phyloP scores from a whole-genome alignment of 2,329 filamentous ascomycete species.

The Stemphylium vesicarium region DNA sequence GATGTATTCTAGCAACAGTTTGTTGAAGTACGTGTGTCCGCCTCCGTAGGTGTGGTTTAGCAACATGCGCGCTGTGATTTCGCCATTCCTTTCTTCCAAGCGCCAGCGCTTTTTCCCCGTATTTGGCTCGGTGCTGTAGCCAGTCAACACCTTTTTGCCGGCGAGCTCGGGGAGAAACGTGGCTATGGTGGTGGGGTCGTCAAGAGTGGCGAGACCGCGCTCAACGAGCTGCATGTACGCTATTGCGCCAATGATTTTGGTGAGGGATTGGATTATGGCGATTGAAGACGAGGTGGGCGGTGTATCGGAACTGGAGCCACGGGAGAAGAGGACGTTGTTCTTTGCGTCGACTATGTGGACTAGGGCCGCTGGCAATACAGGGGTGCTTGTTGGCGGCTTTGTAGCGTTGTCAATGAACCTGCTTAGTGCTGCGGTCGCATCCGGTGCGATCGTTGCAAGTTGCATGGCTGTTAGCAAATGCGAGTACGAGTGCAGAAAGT shows the following conservation, averaged over 20 bases:
- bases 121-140: constrained; percentile 5
- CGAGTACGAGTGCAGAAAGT: neutral
- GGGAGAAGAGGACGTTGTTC: constrained; percentile 25
- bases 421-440: neutral
- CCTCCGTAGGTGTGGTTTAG: constrained; percentile 60
- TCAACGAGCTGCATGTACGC: constrained; percentile 36
- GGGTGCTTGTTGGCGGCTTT: neutral
- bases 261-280: constrained; percentile 26
- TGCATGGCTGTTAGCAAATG: neutral
- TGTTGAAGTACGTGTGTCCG: constrained; percentile 52
- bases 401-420: constrained; percentile 1
- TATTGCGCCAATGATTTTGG: constrained; percentile 34
- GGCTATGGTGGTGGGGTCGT: constrained; percentile 22
- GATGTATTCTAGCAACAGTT: constrained; percentile 42
- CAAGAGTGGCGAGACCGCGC: constrained; percentile 19
- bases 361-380: constrained; percentile 24
- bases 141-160: constrained; percentile 24
- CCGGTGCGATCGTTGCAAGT: neutral
- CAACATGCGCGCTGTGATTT: constrained; percentile 43
- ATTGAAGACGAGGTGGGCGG: constrained; percentile 22
- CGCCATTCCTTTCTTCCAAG: constrained; percentile 18
- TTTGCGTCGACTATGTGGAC: constrained; percentile 26
- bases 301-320: constrained; percentile 17
- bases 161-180: constrained; percentile 29
- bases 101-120: constrained; percentile 14